Evolutionary conservation across 1,139 yeast species (phyloP), one percentile per base, ranked within the genome.

Genomic region (Pichia terricola): DNA sequence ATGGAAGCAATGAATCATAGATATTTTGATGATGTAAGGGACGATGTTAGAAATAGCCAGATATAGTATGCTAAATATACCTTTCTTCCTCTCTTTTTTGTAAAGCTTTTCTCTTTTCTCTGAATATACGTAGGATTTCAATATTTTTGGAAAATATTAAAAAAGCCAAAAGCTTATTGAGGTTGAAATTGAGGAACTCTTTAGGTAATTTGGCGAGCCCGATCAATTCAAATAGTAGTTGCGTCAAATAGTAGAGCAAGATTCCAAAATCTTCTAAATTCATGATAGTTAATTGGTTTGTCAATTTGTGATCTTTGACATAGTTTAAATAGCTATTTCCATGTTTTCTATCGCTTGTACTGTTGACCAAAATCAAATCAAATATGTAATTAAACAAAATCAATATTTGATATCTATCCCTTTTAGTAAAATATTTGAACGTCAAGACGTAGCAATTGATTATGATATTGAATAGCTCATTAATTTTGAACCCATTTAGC

Each of bases 1-100:
- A 70, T 72, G 58, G 89, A 82, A 57, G 85, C 89, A 30, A 74
- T 81, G 77, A 70, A 62, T 28, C 88, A 81, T 65, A 70, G 73
- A 26, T 82, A 74, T 55, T 75, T 75, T 42, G 55, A 59, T 30
- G 53, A 54, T 3, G 55, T 61, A 27, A 53, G 64, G 44, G 50
- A 57, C 26, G 44, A 39, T 10, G 47, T 45, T 5, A 44, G 32
- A 11, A 26, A 36, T 30, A 16, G 22, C 22, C 22, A 16, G 22
- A 16, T 16, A 16, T 16, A 16, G 22, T 16, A 16, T 16, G 2
- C 22, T 16, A 16, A 16, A 30, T 30, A 30, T 30, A 30, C 32
- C 10, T 30, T 30, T 30, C 32, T 30, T 30, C 10, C 32, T 10
- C 32, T 7, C 32, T 30, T 34, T 26, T 8, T 6, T 35, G 2